These are phyloP conservation scores for Colletotrichum coccodes DNA, from an alignment of 2,329 filamentous ascomycete genomes.

Conservation along the genomic window DNA sequence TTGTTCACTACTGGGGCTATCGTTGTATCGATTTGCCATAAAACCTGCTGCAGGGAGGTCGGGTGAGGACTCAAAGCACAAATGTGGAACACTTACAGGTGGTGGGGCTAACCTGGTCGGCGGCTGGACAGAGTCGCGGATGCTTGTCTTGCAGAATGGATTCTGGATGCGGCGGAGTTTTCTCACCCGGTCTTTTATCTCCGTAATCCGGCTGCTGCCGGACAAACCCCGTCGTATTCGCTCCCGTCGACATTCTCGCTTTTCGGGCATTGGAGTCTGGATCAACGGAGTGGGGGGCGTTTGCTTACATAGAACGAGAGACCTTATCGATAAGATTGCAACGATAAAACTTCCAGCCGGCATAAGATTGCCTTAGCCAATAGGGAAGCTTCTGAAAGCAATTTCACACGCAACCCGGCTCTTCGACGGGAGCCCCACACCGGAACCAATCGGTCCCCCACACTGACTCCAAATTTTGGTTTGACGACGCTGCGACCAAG, in stretches of 20 bases:
- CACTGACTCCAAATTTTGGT: constrained; percentile 23
- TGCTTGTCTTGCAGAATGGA: neutral
- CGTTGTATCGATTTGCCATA: too few relatives aligned
- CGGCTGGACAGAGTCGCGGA: neutral
- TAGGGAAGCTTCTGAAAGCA: neutral
- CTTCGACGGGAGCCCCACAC: constrained; percentile 17
- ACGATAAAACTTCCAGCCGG: neutral
- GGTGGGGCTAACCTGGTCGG: neutral
- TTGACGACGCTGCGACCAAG: neutral
- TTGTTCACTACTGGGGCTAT: too few relatives aligned
- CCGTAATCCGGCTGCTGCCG: neutral
- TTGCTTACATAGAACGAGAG: too few relatives aligned
- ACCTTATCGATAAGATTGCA: neutral
- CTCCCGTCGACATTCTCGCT: neutral
- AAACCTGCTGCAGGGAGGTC: too few relatives aligned
- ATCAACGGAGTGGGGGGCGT: neutral
- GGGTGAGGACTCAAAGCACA: too few relatives aligned
- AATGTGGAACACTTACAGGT: neutral
- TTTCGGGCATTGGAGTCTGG: too few relatives aligned
- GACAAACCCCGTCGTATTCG: neutral
- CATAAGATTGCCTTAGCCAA: neutral
- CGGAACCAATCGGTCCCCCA: constrained; percentile 10
- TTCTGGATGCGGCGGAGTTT: neutral
- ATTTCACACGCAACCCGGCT: constrained; percentile 12
- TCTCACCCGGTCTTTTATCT: neutral